Percentiles rank a stretch among this genome's conserved stretches.
Evolutionary conservation across 352 stramenopile genomes (phyloP).

Genomic region (Phytophthora brassicae): DNA sequence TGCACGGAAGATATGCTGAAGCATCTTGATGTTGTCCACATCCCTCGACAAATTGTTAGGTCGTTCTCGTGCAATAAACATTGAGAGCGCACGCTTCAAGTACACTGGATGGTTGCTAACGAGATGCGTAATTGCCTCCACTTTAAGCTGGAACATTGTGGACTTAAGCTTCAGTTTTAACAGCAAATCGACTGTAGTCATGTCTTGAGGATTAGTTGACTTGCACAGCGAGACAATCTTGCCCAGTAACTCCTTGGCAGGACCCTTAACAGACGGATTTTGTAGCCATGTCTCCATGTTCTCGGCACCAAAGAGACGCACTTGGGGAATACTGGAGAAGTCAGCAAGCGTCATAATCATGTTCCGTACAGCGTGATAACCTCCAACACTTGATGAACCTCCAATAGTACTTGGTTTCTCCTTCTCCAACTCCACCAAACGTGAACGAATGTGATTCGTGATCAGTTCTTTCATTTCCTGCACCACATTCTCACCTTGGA

Average conservation of each 20-base stretch:
- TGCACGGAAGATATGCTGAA: slow-evolving; percentile 85
- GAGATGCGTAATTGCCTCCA: slow-evolving; percentile 81
- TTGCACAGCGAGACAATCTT: slow-evolving; percentile 74
- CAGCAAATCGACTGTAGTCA: slow-evolving; percentile 68
- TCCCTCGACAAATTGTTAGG: slow-evolving; percentile 86
- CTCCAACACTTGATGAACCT: slow-evolving; percentile 27
- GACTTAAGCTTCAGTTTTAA: slow-evolving; percentile 88
- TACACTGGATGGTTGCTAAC: slow-evolving; percentile 73
- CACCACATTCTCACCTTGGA: slow-evolving; percentile 40
- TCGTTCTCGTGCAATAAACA: slow-evolving; percentile 74
- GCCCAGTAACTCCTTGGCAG: slow-evolving; percentile 70
- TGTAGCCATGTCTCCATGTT: slow-evolving; percentile 81
- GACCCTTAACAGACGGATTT: slow-evolving; percentile 75
- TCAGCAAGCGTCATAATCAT: slow-evolving; percentile 79
- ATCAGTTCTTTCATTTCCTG: slow-evolving; percentile 63
- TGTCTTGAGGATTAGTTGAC: slow-evolving; percentile 54
- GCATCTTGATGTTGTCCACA: slow-evolving; percentile 90
- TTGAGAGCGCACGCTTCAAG: slow-evolving; percentile 61
- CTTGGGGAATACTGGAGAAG: slow-evolving; percentile 59
- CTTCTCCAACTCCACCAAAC: slow-evolving; percentile 70
- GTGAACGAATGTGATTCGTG: slow-evolving; percentile 68
- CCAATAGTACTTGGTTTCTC: slow-evolving; percentile 39
- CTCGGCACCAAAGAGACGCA: slow-evolving; percentile 65
- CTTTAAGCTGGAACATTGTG: slow-evolving; percentile 87
- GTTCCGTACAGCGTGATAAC: slow-evolving; percentile 61